Evolutionary conservation across 495 filamentous ascomycete species (phyloP).

Genomic region (Penicillium angulare): DNA sequence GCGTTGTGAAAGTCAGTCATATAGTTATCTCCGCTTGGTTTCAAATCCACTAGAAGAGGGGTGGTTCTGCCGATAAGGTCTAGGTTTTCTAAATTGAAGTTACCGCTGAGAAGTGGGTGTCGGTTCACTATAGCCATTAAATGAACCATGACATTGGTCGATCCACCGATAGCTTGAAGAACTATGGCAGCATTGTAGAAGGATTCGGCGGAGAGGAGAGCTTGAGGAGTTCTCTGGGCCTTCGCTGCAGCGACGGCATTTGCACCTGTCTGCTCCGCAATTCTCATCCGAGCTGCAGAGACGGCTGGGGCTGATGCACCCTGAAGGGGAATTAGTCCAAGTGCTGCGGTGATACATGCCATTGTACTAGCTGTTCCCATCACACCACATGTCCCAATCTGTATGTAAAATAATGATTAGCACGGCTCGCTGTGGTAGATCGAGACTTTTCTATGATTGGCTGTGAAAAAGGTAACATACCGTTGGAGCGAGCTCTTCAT

Average conservation of each 20-base stretch:
- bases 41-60: conserved; percentile 59
- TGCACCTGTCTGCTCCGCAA: conserved; percentile 57
- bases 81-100: conserved; percentile 50
- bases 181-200: conserved; percentile 63
- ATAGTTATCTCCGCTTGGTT: conserved; percentile 62
- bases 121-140: conserved; percentile 59
- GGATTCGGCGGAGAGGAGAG: conserved; percentile 52
- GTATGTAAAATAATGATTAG: background rate
- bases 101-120: conserved; percentile 48
- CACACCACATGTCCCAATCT: conserved; percentile 61
- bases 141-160: conserved; percentile 62
- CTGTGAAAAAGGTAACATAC: background rate
- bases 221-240: conserved; percentile 42
- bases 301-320: conserved; percentile 59
- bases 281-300: conserved; percentile 54
- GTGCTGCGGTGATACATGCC: conserved; percentile 57
- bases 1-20: conserved; percentile 67
- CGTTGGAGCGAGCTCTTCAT: background rate
- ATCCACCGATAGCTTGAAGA: conserved; percentile 63
- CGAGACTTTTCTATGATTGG: no score
- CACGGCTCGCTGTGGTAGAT: background rate
- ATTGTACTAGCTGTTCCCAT: conserved; percentile 66
- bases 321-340: conserved; percentile 58
- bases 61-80: conserved; percentile 54
- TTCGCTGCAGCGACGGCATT: conserved; percentile 46